Evolutionary conservation across 495 filamentous ascomycete species (phyloP), one percentile per base, ranked within the genome.

Genomic region (Annulohypoxylon bovei): DNA sequence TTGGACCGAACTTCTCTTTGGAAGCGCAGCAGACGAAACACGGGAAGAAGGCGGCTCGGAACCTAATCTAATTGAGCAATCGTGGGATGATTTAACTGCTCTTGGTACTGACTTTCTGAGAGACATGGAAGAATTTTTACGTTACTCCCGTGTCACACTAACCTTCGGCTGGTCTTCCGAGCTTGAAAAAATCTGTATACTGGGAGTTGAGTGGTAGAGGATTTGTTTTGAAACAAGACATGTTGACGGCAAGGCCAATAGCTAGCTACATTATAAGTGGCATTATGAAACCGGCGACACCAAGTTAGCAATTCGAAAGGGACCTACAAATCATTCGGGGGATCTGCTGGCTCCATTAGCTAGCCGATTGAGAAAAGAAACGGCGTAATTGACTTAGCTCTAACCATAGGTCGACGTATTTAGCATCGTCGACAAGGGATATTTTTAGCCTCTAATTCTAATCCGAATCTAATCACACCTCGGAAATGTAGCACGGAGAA

Each of bases 1-100:
- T 3, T 90, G 86, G 86, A 76, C 79, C 16, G 79, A 87, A 42
- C 72, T 90, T 3, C 77, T 89, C 28, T 84, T 84, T 3, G 71
- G 84, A 11, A 75, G 67, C 4, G 50, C 74, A 0, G 59, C 22
- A 30, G 50, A 25, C 6, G 62, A 59, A 27, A n/a, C 39, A 16
- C 20, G 22, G 0, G 23, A 50, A 0, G 23, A 50, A 11, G 42
- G 37, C 4, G 42, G 47, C 27, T 52, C 18, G 18, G 61, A 67
- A 39, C 28, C 39, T 11, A 42, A 62, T 20, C 7, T 70, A 2
- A 16, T 71, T 11, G 65, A 67, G 50, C 54, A 75, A 25, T 76
- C 77, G 1, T 79, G 78, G 79, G 61, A 79, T 35, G 80, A 83
- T 27, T 47, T 83, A 6, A 71, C 73, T 8, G 30, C 55, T 14